Base-by-base conservation (phyloP, 371 early-diverging fungal species). In the Circinella umbellata region DNA sequence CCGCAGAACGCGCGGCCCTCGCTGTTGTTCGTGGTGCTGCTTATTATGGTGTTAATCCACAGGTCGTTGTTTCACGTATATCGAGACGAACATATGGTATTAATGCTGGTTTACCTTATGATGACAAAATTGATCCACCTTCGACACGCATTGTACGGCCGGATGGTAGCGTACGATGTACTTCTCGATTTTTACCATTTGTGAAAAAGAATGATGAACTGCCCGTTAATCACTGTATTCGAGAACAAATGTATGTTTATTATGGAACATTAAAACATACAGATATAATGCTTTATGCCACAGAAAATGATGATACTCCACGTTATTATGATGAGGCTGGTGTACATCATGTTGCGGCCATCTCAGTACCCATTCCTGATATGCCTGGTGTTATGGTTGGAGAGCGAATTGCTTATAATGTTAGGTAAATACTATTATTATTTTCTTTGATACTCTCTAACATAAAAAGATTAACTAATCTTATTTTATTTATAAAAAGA, bases 1-100 rank as follows among this genome's bases (percentile, higher is more conserved):
- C 85, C 4, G 75, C 82, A 7, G 70, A 70, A 39, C 69, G 82
- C 20, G 85, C 85, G 11, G 74, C 80, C 2, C 65, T 81, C 61
- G 85, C 85, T n/a, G 79, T 84, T 7, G 85, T 84, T 4, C 78
- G 85, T 11, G 85, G 85, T 27, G 85, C 82, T 13, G 87, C 82
- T 4, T 81, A 79, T 47, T 85, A 81, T 51, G 87, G 87, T 5
- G 64, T 88, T 38, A 78, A 86, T 54, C 88, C 88, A 37, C 74
- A 80, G 6, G 74, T 80, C 1, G 80, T 86, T 20, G 81, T 78
- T 4, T 77, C 88, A 8, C 83, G 88, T n/a, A 80, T 88, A 14
- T 82, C 85, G 34, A 79, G 87, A n/a, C 78, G 88, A 5, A 86
- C 86, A 5, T 88, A 88, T 66, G 88, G 87, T 18, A 88, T 88